Percentiles rank a stretch among this genome's conserved stretches.
phyloP scores from a whole-genome alignment of 106 monocot species.

The Acorus calamus region DNA sequence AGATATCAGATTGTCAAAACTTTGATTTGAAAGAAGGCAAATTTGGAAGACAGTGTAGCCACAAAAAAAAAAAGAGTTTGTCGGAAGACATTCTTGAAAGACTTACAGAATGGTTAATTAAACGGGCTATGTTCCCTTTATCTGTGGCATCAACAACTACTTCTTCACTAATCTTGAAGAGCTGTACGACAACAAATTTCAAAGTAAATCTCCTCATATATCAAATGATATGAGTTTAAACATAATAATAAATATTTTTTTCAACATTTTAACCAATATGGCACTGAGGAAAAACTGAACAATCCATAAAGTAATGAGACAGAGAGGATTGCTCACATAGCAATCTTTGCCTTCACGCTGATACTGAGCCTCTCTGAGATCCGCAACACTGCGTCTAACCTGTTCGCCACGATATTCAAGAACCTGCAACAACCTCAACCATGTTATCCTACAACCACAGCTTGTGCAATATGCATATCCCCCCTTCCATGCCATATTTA shows the following conservation, averaged over 20 bases:
- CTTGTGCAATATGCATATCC: no score
- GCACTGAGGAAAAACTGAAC: no score
- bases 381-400: constrained; percentile 78
- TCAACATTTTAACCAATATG: no score
- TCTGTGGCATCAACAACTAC: constrained; percentile 86
- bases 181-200: constrained; percentile 25
- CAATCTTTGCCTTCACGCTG: constrained; percentile 74
- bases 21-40: neutral
- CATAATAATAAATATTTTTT: no score
- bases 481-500: no score
- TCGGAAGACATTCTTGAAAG: neutral
- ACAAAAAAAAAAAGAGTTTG: neutral
- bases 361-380: constrained; percentile 76
- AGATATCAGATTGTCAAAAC: neutral
- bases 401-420: constrained; percentile 95
- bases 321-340: constrained; percentile 50
- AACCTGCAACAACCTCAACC: constrained; percentile 32
- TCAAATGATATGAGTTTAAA: neutral
- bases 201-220: neutral
- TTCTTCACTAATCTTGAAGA: constrained; percentile 93
- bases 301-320: neutral
- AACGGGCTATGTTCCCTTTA: constrained; percentile 84
- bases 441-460: neutral
- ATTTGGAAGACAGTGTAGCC: no score
- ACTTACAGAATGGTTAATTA: constrained; percentile 84